A percentile compares a stretch with the other conserved stretches of the same genome.
Conservation (phyloP, 345 rosid species). For the sweet orange (Citrus sinensis) region DVS_A1.0 CM039167.1:799501-800000, state of each 20-base stretch:
- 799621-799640: neutral
- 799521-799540: neutral
- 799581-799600: neutral
- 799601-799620: neutral
- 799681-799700: too few relatives aligned
- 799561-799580: neutral
- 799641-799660: too few relatives aligned
- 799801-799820: neutral
- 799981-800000: slow-evolving; percentile 2
- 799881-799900: neutral
- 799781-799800: neutral
- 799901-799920: neutral
- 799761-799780: neutral
- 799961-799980: neutral
- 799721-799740: too few relatives aligned
- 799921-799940: neutral
- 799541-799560: neutral
- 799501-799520: neutral
- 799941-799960: neutral
- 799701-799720: too few relatives aligned
- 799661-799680: too few relatives aligned
- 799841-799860: neutral
- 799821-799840: slow-evolving; percentile 10
- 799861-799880: neutral
- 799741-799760: neutral